These are phyloP conservation scores for Syzygium syzygioides DNA, from an alignment of 441 rosid species.

Conservation along the genomic window DNA sequence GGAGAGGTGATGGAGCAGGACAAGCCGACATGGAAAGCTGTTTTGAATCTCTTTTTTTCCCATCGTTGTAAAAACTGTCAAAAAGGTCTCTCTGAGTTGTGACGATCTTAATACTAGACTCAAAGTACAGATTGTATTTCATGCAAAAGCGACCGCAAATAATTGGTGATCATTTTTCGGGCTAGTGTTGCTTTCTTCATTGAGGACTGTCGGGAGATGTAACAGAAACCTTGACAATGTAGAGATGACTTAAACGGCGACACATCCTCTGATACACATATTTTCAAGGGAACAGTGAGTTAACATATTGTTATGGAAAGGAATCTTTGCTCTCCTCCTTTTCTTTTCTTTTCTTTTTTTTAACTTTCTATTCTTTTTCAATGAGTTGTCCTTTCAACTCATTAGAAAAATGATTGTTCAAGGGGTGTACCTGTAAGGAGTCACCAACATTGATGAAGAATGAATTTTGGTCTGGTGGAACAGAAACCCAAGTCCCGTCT, in stretches of 20 bases:
- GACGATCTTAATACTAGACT: background rate
- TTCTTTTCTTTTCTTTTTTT: background rate
- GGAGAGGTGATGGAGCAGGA: background rate
- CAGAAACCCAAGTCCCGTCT: slow-evolving; percentile 11
- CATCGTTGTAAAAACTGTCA: background rate
- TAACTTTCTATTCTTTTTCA: background rate
- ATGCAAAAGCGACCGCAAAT: background rate
- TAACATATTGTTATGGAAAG: background rate
- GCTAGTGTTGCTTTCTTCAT: background rate
- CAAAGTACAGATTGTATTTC: background rate
- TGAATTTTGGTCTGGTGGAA: slow-evolving; percentile 5
- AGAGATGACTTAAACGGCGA: background rate
- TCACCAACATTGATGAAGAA: slow-evolving; percentile 19
- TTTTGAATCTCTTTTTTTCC: background rate
- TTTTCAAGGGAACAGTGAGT: background rate
- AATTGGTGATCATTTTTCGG: background rate
- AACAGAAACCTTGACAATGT: background rate
- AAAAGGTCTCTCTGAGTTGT: background rate
- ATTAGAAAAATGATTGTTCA: background rate
- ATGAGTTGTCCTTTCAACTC: background rate
- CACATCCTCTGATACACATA: background rate
- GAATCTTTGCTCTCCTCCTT: background rate
- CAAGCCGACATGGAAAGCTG: background rate
- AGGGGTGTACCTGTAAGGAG: slow-evolving; percentile 3
- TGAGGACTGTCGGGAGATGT: background rate